Evolutionary conservation across 2,329 filamentous ascomycete genomes (phyloP).

Genomic region (Fusarium sacchari): DNA sequence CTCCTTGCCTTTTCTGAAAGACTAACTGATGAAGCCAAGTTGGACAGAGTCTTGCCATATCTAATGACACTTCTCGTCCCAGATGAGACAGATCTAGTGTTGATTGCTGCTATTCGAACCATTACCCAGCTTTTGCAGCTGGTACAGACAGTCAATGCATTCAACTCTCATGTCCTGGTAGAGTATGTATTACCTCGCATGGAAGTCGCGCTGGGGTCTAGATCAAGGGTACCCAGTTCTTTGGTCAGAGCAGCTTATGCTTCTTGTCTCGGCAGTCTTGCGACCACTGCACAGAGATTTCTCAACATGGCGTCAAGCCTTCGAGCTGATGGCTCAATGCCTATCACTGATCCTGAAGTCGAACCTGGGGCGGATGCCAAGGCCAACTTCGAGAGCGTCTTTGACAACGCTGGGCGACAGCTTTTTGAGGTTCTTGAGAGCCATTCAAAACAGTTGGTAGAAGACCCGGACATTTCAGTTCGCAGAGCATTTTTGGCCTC

Average conservation of each 20-base stretch:
- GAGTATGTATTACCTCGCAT: conserved; percentile 75
- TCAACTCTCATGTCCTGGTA: conserved; percentile 75
- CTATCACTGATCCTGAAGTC: conserved; percentile 79
- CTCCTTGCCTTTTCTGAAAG: conserved; percentile 91
- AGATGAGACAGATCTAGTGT: conserved; percentile 85
- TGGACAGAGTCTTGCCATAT: conserved; percentile 93
- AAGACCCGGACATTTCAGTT: conserved; percentile 86
- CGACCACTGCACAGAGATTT: conserved; percentile 84
- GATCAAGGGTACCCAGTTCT: conserved; percentile 63
- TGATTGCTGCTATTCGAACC: conserved; percentile 84
- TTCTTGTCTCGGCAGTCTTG: conserved; percentile 88
- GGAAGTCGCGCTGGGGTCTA: conserved; percentile 62
- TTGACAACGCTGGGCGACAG: conserved; percentile 86
- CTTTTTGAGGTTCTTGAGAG: conserved; percentile 85
- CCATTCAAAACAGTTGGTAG: conserved; percentile 89
- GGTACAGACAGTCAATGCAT: conserved; percentile 85
- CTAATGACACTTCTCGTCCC: conserved; percentile 79
- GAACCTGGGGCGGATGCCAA: conserved; percentile 76
- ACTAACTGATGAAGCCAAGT: conserved; percentile 92
- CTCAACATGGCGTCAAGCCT: conserved; percentile 92
- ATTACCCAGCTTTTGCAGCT: conserved; percentile 89
- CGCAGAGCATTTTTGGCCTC: conserved; percentile 91
- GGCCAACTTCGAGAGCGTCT: conserved; percentile 81
- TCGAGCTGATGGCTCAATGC: conserved; percentile 82
- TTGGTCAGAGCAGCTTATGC: conserved; percentile 91